Evolutionary conservation across 192 early-diverging fungal species (phyloP), one percentile per base, ranked within the genome.

Genomic region (Umbelopsis isabellina): DNA sequence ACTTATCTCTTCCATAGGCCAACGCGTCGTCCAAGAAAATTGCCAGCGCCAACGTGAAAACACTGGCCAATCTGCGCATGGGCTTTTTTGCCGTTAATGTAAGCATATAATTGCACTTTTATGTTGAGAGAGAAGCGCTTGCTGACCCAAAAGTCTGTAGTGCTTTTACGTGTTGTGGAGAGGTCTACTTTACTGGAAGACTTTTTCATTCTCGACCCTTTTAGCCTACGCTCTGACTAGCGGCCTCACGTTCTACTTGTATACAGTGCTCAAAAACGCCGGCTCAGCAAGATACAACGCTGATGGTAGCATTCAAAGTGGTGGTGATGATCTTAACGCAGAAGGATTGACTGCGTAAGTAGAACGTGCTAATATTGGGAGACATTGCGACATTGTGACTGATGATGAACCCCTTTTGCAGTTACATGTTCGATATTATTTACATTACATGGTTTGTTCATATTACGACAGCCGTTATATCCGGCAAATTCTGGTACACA

Each of bases 401-500:
- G 52, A 67, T 47, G 30, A 0, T 77, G 75, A 45, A 46, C 81
- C 48, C 58, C 72, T 73, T 65, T 71, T 71, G 6, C 83, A 91
- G 90, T 37, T 93, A 93, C 67, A 88, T 90, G 78, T 95, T 93
- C 74, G 93, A 95, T 67, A 87, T 93, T 52, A 91, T 95, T 58
- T 95, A 95, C 58, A 82, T 95, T 37, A 89, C 91, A 20, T 93
- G 92, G 92, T 86, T 89, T 66, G 90, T 90, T 41, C 90, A 92
- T 75, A 72, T 89, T 44, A 79, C 80, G 9, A 88, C 87, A 23
- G 87, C 87, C 21, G 80, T 88, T 46, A 73, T 86, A 23, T 90
- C 84, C 51, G 73, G 75, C 47, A 82, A 85, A 71, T 74, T 80
- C 68, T 88, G 80, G 87, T 85, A 74, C 68, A 72, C 76, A 41